These are phyloP conservation scores for Marasmius fiardii DNA, from an alignment of 1,284 basidiomycete species.

Conservation along the genomic window DNA sequence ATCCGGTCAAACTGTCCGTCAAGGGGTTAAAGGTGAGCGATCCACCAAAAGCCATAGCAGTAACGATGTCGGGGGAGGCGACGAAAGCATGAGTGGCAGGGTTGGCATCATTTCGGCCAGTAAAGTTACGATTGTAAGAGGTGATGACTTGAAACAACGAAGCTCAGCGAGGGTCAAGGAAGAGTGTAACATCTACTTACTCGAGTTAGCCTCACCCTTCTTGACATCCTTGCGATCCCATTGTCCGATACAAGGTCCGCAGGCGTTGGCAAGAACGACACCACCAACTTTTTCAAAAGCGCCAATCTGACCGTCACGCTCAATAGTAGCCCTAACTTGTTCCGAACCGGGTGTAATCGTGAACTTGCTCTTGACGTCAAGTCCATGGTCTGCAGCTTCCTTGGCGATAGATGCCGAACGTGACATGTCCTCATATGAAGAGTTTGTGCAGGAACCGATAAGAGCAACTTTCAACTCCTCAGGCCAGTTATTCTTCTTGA, in stretches of 20 bases:
- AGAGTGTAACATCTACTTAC: slow-evolving; percentile 36
- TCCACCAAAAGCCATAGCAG: slow-evolving; percentile 95
- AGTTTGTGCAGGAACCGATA: slow-evolving; percentile 99
- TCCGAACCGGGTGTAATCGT: slow-evolving; percentile 98
- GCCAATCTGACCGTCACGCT: slow-evolving; percentile 91
- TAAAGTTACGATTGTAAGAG: slow-evolving; percentile 99
- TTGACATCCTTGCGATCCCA: slow-evolving; percentile 97
- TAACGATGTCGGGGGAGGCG: slow-evolving; percentile 97
- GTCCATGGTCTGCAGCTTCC: slow-evolving; percentile 85
- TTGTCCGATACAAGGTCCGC: slow-evolving; percentile 98
- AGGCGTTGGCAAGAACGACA: slow-evolving; percentile 96
- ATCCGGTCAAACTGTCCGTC: slow-evolving; percentile 84
- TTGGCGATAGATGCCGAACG: slow-evolving; percentile 93
- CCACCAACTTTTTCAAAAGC: slow-evolving; percentile 88
- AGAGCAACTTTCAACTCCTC: slow-evolving; percentile 95
- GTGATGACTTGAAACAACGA: slow-evolving; percentile 71
- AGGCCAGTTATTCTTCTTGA: slow-evolving; percentile 97
- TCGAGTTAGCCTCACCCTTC: slow-evolving; percentile 97
- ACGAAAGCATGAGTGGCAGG: slow-evolving; percentile 99
- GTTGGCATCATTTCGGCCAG: slow-evolving; percentile 99
- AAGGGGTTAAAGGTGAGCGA: slow-evolving; percentile 96
- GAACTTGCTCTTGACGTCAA: slow-evolving; percentile 91
- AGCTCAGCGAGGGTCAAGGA: slow-evolving; percentile 6
- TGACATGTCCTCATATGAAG: slow-evolving; percentile 99
- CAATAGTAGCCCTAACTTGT: slow-evolving; percentile 97